Conservation (phyloP, 345 rosid genomes). For the Rhizophora mangle region DNA sequence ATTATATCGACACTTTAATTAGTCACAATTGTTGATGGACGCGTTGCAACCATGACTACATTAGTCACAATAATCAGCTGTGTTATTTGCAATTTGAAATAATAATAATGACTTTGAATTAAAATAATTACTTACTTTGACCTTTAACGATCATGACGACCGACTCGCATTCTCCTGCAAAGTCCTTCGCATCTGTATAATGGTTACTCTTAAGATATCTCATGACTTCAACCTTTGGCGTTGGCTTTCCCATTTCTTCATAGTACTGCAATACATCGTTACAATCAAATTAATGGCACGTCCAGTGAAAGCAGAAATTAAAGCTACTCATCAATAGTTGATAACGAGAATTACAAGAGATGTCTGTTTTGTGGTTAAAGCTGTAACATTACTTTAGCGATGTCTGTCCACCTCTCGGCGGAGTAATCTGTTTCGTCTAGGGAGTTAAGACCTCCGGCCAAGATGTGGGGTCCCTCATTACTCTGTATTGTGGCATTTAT, state of each 20-base stretch:
- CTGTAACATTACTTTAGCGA: conserved; percentile 53
- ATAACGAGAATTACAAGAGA: not conserved
- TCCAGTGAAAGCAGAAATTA: not conserved
- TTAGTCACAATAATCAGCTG: too few relatives aligned
- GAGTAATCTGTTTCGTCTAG: conserved; percentile 83
- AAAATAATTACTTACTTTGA: conserved; percentile 50
- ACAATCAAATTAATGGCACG: not conserved
- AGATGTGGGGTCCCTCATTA: conserved; percentile 58
- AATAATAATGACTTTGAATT: too few relatives aligned
- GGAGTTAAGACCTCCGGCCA: conserved; percentile 85
- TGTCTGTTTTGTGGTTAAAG: not conserved
- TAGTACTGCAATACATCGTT: conserved; percentile 47
- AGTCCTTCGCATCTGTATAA: conserved; percentile 83
- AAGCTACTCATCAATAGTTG: not conserved
- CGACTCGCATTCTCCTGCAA: conserved; percentile 88
- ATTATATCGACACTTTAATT: too few relatives aligned
- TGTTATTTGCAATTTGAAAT: too few relatives aligned
- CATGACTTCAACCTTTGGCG: conserved; percentile 84
- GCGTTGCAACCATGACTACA: too few relatives aligned
- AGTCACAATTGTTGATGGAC: too few relatives aligned
- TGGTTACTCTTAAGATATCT: conserved; percentile 66
- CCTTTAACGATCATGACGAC: conserved; percentile 92
- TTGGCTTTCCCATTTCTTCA: conserved; percentile 94
- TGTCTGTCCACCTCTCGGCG: conserved; percentile 76
- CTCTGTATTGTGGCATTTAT: conserved; percentile 66